phyloP scores from a whole-genome alignment of 2,329 filamentous ascomycete genomes.

The Iodosphaeria phyllophila region DNA sequence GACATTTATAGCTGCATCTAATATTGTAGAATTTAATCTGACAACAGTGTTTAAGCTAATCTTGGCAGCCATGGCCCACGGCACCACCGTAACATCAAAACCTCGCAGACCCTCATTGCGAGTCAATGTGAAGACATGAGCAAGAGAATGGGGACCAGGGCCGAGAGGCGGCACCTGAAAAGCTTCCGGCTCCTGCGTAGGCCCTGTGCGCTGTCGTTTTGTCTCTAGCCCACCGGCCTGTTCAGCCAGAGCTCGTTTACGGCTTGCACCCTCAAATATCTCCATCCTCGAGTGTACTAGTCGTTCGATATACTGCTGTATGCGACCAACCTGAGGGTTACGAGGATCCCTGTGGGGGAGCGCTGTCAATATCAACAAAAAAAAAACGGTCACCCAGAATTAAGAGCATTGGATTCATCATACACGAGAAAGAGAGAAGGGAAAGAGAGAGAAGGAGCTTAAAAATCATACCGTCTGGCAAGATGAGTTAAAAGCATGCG shows the following conservation, averaged over 20 bases:
- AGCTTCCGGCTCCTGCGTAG: slow-evolving; percentile 17
- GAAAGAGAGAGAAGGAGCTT: too few relatives aligned
- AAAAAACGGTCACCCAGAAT: too few relatives aligned
- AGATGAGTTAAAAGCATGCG: slow-evolving; percentile 70
- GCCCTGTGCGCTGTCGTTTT: slow-evolving; percentile 57
- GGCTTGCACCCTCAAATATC: slow-evolving; percentile 57
- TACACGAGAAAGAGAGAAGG: too few relatives aligned
- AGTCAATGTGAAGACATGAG: slow-evolving; percentile 75
- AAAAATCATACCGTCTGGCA: slow-evolving; percentile 44
- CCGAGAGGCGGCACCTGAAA: slow-evolving; percentile 50
- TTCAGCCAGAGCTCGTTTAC: slow-evolving; percentile 60
- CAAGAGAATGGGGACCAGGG: slow-evolving; percentile 58
- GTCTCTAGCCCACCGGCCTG: slow-evolving; percentile 56
- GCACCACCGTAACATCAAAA: slow-evolving; percentile 68
- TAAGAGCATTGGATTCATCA: too few relatives aligned
- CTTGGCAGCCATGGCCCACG: slow-evolving; percentile 54
- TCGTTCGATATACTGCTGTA: slow-evolving; percentile 75
- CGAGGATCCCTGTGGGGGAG: slow-evolving; percentile 51
- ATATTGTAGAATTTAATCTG: slow-evolving; percentile 45
- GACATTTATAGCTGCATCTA: slow-evolving; percentile 60
- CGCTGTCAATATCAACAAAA: slow-evolving; percentile 1
- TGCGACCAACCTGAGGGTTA: slow-evolving; percentile 54
- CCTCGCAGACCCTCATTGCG: slow-evolving; percentile 52
- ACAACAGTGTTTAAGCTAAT: slow-evolving; percentile 67
- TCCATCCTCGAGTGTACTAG: slow-evolving; percentile 63